Evolutionary conservation across 768 basidiomycete species (phyloP), one percentile per base, ranked within the genome.

Genomic region (Lactarius psammicola): DNA sequence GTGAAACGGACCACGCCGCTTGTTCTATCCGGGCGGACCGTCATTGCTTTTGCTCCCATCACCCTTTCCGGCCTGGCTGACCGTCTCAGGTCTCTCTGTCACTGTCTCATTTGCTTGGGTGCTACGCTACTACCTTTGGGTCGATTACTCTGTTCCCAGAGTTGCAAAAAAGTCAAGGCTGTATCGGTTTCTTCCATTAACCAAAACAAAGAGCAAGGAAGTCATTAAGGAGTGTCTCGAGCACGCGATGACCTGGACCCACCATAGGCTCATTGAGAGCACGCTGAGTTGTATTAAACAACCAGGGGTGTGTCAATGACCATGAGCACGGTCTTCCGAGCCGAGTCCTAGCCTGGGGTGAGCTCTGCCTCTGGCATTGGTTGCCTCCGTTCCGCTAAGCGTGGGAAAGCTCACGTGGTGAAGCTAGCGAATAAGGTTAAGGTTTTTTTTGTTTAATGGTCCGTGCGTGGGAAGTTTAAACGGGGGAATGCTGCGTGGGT

Each of bases 381-480:
- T 55, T 30, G 53, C 8, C 5, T 54, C 53, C 53, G 53, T 28
- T 54, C 53, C 53, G 53, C 28, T 20, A 13, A 18, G 13, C 58
- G 64, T 62, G 68, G 60, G 66, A 56, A 58, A 0, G 5, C 18
- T 63, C 68, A 69, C 68, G 68, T 69, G 66, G 15, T 17, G 46
- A 10, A 40, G 18, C 33, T 28, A 28, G 13, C 1, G 9, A 55
- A 68, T 63, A 69, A 69, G 68, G 67, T 68, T 70, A 70, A 70
- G 69, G 69, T 70, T 70, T 65, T 51, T 61, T 53, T 70, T 65
- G 69, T 68, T 70, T 62, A 55, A 36, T 62, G 67, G 69, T 53
- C 69, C 54, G 69, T 70, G 69, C 69, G 69, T 70, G 69, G 69
- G 69, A 70, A 65, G 56, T 46, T 46, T 55, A 63, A 60, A 62